Percentiles rank a stretch among this genome's conserved stretches.
Evolutionary conservation across 176 grass and related monocot genomes (phyloP).

Genomic region (Phoenix dactylifera): DNA sequence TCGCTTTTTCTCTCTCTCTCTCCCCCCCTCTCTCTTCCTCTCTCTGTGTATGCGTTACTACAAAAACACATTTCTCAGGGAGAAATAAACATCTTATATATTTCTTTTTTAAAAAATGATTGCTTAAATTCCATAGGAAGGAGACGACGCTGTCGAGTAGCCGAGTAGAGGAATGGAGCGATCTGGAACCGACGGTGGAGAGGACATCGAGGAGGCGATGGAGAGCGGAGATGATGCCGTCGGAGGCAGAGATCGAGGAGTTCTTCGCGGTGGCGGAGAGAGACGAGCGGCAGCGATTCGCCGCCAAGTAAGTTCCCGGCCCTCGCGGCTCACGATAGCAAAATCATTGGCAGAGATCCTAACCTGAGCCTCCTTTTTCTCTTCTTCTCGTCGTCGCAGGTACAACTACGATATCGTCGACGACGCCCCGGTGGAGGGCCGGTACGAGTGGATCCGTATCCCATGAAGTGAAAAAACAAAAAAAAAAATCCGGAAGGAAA

Average conservation of each 20-base stretch:
- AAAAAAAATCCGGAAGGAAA: neutral
- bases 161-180: neutral
- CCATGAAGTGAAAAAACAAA: neutral
- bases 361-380: neutral
- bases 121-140: neutral
- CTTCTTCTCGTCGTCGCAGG: slow-evolving; percentile 8
- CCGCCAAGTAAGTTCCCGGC: slow-evolving; percentile 20
- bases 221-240: neutral
- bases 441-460: slow-evolving; percentile 33
- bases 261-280: slow-evolving; percentile 54
- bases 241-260: slow-evolving; percentile 35
- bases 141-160: neutral
- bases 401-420: slow-evolving; percentile 47
- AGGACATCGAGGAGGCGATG: neutral
- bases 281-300: slow-evolving; percentile 27
- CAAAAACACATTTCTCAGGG: neutral
- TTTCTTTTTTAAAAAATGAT: neutral
- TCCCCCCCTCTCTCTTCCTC: too few species aligned
- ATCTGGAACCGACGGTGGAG: neutral
- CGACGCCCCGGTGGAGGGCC: slow-evolving; percentile 35
- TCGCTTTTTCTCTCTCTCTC: neutral
- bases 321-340: neutral
- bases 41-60: too few species aligned
- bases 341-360: neutral
- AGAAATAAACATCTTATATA: neutral